phyloP scores from a whole-genome alignment of 2,329 filamentous ascomycete species.

The Sporothrix protearum region DNA sequence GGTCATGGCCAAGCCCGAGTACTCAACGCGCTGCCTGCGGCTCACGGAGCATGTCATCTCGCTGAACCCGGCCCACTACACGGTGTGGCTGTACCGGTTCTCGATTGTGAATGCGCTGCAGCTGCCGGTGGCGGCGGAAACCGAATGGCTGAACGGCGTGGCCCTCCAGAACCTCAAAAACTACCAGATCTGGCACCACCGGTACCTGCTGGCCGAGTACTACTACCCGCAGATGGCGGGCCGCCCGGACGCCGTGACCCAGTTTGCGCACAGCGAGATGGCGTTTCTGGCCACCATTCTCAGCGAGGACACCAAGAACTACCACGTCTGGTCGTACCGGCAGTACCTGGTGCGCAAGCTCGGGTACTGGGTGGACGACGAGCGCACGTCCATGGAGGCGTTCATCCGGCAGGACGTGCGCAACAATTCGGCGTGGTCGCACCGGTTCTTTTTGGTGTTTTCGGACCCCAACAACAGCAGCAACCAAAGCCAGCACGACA shows the following conservation, averaged over 20 bases:
- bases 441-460: conserved; percentile 92
- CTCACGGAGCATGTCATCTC: conserved; percentile 87
- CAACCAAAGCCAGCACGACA: conserved; percentile 23
- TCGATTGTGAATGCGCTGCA: conserved; percentile 67
- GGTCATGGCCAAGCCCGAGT: conserved; percentile 84
- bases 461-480: conserved; percentile 54
- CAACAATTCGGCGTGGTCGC: conserved; percentile 97
- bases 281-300: conserved; percentile 79
- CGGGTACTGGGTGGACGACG: conserved; percentile 61
- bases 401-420: conserved; percentile 77
- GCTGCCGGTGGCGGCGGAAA: conserved; percentile 65
- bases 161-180: conserved; percentile 88
- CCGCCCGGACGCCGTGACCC: conserved; percentile 53
- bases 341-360: conserved; percentile 65
- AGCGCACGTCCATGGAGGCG: conserved; percentile 67
- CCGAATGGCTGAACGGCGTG: conserved; percentile 80
- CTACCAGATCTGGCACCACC: conserved; percentile 93
- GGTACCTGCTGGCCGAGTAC: conserved; percentile 61
- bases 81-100: conserved; percentile 94
- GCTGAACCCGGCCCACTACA: conserved; percentile 97
- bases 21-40: conserved; percentile 70
- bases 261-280: conserved; percentile 62
- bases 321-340: conserved; percentile 96
- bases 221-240: conserved; percentile 58
- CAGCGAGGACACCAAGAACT: conserved; percentile 86